These are phyloP conservation scores for Inga laurina DNA, from an alignment of 306 rosid species.

Conservation along the genomic window DNA sequence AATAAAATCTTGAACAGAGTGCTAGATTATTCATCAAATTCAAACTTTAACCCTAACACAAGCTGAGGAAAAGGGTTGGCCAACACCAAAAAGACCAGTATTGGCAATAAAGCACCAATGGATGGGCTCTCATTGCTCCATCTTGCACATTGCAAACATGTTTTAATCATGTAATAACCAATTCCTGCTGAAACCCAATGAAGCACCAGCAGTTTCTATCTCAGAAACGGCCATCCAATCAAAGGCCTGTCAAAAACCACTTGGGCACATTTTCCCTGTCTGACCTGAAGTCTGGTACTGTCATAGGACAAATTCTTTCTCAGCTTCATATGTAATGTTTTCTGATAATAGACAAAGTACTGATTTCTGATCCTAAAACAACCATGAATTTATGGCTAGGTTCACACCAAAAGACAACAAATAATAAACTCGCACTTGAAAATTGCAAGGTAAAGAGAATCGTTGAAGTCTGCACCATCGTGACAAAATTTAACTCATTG, in stretches of 20 bases:
- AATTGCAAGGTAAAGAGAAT: constrained; percentile 12
- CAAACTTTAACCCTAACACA: too few species aligned
- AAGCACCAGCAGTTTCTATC: constrained; percentile 12
- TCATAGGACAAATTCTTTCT: background rate
- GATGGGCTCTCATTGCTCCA: background rate
- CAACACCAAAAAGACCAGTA: background rate
- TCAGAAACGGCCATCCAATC: background rate
- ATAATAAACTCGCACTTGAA: constrained; percentile 15
- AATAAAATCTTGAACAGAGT: too few species aligned
- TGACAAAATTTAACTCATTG: constrained; percentile 2
- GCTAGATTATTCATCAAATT: too few species aligned
- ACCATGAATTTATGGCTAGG: background rate
- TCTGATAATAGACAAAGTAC: background rate
- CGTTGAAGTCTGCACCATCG: background rate
- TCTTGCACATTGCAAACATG: background rate
- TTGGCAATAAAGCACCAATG: background rate
- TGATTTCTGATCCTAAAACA: constrained; percentile 5
- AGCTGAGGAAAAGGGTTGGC: background rate
- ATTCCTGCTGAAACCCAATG: background rate
- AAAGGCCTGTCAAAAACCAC: background rate
- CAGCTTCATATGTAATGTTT: background rate
- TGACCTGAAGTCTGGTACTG: background rate
- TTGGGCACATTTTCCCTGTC: background rate
- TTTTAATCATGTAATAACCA: background rate
- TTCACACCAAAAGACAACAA: constrained; percentile 22